Evolutionary conservation across 2,329 filamentous ascomycete genomes (phyloP).

Genomic region (Fulvia fulva): DNA sequence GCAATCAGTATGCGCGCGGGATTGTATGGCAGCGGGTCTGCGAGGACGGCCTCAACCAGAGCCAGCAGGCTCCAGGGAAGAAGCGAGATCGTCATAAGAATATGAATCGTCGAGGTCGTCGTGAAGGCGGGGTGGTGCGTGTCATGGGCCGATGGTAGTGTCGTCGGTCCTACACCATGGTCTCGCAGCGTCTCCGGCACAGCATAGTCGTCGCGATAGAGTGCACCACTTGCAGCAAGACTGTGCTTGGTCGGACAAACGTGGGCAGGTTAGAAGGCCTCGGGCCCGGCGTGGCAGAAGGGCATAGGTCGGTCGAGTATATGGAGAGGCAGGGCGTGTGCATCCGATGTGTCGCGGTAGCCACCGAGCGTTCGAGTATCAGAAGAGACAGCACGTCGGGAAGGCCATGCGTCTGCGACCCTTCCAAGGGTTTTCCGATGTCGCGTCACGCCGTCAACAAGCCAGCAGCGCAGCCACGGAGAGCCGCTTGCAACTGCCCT

Average conservation of each 20-base stretch:
- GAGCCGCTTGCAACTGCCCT: not conserved
- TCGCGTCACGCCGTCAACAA: too few species aligned
- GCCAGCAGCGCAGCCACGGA: slow-evolving; percentile 6
- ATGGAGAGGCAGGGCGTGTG: not conserved
- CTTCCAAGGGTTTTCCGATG: too few species aligned
- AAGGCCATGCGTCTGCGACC: slow-evolving; percentile 5
- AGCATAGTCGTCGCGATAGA: not conserved
- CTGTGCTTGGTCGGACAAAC: not conserved
- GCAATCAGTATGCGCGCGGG: slow-evolving; percentile 67
- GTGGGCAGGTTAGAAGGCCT: not conserved
- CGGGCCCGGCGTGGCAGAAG: not conserved
- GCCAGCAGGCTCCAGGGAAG: slow-evolving; percentile 26
- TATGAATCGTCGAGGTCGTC: slow-evolving; percentile 4
- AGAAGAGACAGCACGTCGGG: not conserved
- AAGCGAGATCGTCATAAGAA: slow-evolving; percentile 17
- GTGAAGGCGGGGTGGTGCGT: slow-evolving; percentile 3
- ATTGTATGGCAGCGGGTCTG: slow-evolving; percentile 61
- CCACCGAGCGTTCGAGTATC: not conserved
- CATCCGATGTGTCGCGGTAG: not conserved
- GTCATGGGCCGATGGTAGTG: slow-evolving; percentile 7
- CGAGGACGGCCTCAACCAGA: slow-evolving; percentile 18
- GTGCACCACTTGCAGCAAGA: slow-evolving; percentile 1
- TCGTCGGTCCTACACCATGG: slow-evolving; percentile 15
- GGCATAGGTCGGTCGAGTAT: not conserved
- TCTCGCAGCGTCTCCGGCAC: slow-evolving; percentile 8